phyloP scores from a whole-genome alignment of 2,329 filamentous ascomycete genomes.

The Sporothrix variecibatus region DNA sequence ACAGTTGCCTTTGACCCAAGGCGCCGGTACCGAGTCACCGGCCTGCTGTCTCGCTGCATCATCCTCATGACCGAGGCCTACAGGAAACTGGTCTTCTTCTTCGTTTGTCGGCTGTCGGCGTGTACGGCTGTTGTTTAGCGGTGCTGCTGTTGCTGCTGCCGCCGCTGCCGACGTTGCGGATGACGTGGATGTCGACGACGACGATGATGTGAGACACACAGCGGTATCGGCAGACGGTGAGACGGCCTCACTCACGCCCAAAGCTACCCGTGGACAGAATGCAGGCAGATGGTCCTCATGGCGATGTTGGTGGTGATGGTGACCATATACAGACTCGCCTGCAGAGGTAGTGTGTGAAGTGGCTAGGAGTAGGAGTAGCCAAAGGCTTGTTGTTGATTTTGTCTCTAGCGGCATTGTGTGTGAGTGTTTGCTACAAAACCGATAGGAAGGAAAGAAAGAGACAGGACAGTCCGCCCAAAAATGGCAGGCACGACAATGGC shows the following conservation, averaged over 20 bases:
- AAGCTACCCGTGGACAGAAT: not conserved
- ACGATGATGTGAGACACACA: constrained; percentile 1
- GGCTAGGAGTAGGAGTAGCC: not conserved
- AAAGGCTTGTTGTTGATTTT: not conserved
- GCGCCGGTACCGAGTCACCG: not conserved
- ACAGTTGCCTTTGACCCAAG: constrained; percentile 8
- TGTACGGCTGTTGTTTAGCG: not conserved
- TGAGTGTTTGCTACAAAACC: not conserved
- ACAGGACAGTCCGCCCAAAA: not conserved
- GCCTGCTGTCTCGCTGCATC: not conserved
- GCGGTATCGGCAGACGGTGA: not conserved
- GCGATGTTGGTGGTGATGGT: not conserved
- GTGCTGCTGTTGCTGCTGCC: not conserved
- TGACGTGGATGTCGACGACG: not conserved
- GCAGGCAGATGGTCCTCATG: not conserved
- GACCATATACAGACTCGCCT: not conserved
- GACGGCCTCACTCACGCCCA: not conserved
- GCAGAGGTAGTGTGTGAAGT: not conserved
- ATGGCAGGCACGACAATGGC: not conserved
- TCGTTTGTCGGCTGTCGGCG: not conserved
- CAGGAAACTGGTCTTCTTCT: not conserved
- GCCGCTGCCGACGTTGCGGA: not conserved
- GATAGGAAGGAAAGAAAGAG: not conserved
- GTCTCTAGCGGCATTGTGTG: not conserved
- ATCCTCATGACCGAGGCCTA: not conserved